Percentiles rank a stretch among this genome's conserved stretches.
Conservation (phyloP, 2,329 filamentous ascomycete genomes). For the Thelonectria rubi region DNA sequence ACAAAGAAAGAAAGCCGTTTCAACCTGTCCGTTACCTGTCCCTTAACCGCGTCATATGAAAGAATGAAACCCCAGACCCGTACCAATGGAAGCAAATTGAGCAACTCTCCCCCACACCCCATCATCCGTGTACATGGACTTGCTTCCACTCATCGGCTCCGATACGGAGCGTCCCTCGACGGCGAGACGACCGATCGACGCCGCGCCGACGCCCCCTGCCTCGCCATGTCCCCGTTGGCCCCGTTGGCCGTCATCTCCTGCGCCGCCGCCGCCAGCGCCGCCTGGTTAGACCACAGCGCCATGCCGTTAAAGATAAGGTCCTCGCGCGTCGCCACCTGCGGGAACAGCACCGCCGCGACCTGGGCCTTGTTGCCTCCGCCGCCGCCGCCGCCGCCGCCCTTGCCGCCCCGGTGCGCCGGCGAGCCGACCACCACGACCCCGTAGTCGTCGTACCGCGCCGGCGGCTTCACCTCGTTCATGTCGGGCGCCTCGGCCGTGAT, state of each 20-base stretch:
- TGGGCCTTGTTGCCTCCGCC: constrained; percentile 3
- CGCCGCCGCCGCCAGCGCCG: constrained; percentile 26
- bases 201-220: constrained; percentile 17
- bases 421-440: not conserved
- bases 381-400: constrained; percentile 8
- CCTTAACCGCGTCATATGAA: no score
- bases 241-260: constrained; percentile 27
- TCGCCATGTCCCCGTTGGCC: constrained; percentile 29
- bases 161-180: constrained; percentile 1
- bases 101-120: not conserved
- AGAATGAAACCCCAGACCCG: no score
- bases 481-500: constrained; percentile 39
- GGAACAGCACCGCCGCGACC: constrained; percentile 37
- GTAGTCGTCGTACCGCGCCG: constrained; percentile 36
- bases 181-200: constrained; percentile 17
- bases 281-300: constrained; percentile 39
- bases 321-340: constrained; percentile 37
- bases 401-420: constrained; percentile 1
- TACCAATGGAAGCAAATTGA: no score
- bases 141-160: not conserved
- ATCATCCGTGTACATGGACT: not conserved
- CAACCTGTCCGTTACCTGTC: no score
- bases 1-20: not conserved
- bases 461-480: constrained; percentile 27
- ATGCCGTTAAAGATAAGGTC: constrained; percentile 39